Evolutionary conservation across 371 early-diverging fungal species (phyloP).

Genomic region (Apophysomyces variabilis): DNA sequence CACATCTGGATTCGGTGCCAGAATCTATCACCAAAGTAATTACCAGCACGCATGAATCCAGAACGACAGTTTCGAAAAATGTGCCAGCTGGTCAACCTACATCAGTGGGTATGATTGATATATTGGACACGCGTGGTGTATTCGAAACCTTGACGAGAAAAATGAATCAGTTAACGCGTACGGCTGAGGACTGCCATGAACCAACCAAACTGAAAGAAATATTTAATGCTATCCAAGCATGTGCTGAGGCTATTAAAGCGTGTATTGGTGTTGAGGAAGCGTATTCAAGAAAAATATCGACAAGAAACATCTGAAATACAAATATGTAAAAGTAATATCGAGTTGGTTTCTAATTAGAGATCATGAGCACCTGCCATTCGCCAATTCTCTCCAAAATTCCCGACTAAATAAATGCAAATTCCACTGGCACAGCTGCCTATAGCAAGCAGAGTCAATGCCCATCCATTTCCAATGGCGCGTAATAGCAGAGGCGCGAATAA

Average conservation of each 20-base stretch:
- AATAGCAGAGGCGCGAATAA: conserved; percentile 44
- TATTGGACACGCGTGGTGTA: not conserved
- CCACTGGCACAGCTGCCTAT: conserved; percentile 32
- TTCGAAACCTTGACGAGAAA: not conserved
- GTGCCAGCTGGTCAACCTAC: not conserved
- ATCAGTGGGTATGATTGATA: not conserved
- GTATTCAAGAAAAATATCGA: not conserved
- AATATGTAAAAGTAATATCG: not conserved
- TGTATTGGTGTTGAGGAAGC: not conserved
- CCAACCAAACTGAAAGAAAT: not conserved
- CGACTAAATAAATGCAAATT: conserved; percentile 36
- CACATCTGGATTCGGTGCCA: not conserved
- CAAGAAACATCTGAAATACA: not conserved
- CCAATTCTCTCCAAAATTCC: conserved; percentile 24
- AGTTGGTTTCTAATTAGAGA: not conserved
- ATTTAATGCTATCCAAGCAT: conserved; percentile 9
- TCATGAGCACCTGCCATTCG: conserved; percentile 11
- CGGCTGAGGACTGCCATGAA: not conserved
- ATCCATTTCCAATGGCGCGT: conserved; percentile 47
- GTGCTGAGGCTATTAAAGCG: conserved; percentile 7
- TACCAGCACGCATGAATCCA: not conserved
- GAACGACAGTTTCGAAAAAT: not conserved
- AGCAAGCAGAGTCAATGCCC: conserved; percentile 48
- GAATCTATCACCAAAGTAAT: not conserved
- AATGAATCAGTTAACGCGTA: not conserved